phyloP scores from a whole-genome alignment of 768 basidiomycete genomes.

The Podaxis sp. region DNA sequence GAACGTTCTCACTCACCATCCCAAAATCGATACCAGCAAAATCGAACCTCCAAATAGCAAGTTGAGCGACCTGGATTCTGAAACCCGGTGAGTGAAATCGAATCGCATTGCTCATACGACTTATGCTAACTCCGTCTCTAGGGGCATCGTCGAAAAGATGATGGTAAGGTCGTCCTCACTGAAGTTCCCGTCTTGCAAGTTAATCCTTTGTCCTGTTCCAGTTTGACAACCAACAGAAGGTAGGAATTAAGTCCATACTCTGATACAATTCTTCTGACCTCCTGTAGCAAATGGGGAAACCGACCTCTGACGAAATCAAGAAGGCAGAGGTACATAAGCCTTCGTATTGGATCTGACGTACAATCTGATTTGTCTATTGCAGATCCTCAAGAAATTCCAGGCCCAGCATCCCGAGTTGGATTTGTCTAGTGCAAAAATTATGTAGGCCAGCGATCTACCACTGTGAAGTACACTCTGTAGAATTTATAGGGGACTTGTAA shows the following conservation, averaged over 20 bases:
- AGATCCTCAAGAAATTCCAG: constrained; percentile 90
- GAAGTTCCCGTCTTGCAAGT: constrained; percentile 1
- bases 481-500: too few relatives aligned
- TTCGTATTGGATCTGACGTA: background rate
- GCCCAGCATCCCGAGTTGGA: constrained; percentile 90
- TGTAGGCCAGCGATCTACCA: constrained; percentile 34
- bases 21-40: constrained; percentile 95
- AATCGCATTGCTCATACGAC: background rate
- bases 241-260: constrained; percentile 21
- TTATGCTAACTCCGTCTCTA: constrained; percentile 27
- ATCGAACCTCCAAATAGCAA: constrained; percentile 96
- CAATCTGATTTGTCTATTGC: background rate
- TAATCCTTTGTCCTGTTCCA: constrained; percentile 24
- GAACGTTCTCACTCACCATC: constrained; percentile 91
- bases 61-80: constrained; percentile 92
- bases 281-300: constrained; percentile 87
- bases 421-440: constrained; percentile 89
- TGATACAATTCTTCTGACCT: constrained; percentile 9
- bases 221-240: constrained; percentile 83
- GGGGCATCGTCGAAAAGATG: constrained; percentile 99
- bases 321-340: constrained; percentile 72
- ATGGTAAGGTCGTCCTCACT: constrained; percentile 66
- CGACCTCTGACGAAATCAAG: constrained; percentile 91
- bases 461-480: too few relatives aligned
- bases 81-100: constrained; percentile 65